These are phyloP conservation scores for Rhodotorula babjevae DNA, from an alignment of 768 basidiomycete genomes.

Conservation along the genomic window DNA sequence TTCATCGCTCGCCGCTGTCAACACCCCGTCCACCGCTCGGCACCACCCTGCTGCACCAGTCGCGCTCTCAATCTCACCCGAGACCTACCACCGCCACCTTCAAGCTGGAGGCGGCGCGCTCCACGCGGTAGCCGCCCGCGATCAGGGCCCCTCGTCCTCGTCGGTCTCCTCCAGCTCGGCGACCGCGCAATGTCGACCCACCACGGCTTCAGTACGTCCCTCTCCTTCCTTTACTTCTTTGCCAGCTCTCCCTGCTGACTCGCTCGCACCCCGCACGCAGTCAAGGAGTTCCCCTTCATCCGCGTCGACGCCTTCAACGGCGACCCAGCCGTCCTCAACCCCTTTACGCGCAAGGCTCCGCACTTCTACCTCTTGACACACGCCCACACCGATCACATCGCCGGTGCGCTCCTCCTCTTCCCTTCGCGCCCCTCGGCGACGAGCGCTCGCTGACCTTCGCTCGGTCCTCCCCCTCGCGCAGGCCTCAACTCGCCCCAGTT, in stretches of 20 bases:
- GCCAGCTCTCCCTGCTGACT: neutral
- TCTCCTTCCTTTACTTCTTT: too few species aligned
- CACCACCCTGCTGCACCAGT: too few species aligned
- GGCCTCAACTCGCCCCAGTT: constrained; percentile 74
- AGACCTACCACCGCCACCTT: too few species aligned
- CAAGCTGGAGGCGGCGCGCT: too few species aligned
- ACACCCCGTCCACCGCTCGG: too few species aligned
- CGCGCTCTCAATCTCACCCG: too few species aligned
- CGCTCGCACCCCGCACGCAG: constrained; percentile 1
- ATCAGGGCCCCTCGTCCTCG: neutral
- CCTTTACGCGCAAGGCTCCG: constrained; percentile 40
- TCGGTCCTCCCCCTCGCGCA: neutral
- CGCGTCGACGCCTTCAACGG: constrained; percentile 77
- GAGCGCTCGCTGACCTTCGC: neutral
- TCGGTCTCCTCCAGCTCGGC: neutral
- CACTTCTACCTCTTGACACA: constrained; percentile 75
- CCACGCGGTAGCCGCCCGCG: neutral
- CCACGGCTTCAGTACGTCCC: constrained; percentile 5
- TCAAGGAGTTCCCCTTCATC: constrained; percentile 59
- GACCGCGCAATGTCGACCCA: constrained; percentile 1
- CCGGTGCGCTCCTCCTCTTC: constrained; percentile 20
- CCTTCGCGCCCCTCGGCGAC: too few species aligned
- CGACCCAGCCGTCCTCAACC: constrained; percentile 49
- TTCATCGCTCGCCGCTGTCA: too few species aligned
- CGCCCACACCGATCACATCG: constrained; percentile 82